Conservation (phyloP, 2,329 filamentous ascomycete species). For the Pseudogymnoascus pannorum region DNA sequence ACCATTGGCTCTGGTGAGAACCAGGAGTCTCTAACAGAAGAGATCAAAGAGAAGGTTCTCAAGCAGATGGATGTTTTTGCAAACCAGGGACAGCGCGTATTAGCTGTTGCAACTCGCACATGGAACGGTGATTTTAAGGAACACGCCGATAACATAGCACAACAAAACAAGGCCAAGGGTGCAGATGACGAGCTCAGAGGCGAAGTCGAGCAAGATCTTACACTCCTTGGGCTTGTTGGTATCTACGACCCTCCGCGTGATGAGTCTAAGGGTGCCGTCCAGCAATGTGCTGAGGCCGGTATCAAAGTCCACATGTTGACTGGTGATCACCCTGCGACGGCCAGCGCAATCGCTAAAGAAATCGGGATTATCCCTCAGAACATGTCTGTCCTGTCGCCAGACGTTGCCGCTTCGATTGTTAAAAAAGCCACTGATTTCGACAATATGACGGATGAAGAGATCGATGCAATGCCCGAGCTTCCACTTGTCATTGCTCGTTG, state of each 20-base stretch:
- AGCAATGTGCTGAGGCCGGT: conserved; percentile 58
- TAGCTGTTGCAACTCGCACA: conserved; percentile 44
- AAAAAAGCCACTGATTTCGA: conserved; percentile 46
- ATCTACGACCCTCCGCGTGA: conserved; percentile 53
- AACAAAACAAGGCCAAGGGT: conserved; percentile 13
- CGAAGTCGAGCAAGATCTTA: conserved; percentile 46
- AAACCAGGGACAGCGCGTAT: conserved; percentile 51
- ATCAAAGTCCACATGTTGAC: conserved; percentile 75
- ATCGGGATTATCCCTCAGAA: conserved; percentile 47
- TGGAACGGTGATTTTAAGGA: conserved; percentile 20
- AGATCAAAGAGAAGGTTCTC: conserved; percentile 38
- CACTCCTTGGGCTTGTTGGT: conserved; percentile 47
- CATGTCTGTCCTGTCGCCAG: conserved; percentile 35
- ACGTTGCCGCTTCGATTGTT: conserved; percentile 41
- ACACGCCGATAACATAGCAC: conserved; percentile 1
- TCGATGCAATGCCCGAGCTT: conserved; percentile 42
- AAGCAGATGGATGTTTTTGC: conserved; percentile 50
- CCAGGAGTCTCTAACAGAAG: conserved; percentile 33
- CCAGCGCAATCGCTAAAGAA: conserved; percentile 48
- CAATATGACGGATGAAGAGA: conserved; percentile 39
- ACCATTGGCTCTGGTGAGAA: conserved; percentile 35
- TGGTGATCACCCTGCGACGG: conserved; percentile 47
- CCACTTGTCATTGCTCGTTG: conserved; percentile 48
- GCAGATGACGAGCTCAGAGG: conserved; percentile 19
- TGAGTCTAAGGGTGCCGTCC: conserved; percentile 50